Base-by-base conservation (phyloP, 306 rosid species). In the Hippophae rhamnoides region DNA sequence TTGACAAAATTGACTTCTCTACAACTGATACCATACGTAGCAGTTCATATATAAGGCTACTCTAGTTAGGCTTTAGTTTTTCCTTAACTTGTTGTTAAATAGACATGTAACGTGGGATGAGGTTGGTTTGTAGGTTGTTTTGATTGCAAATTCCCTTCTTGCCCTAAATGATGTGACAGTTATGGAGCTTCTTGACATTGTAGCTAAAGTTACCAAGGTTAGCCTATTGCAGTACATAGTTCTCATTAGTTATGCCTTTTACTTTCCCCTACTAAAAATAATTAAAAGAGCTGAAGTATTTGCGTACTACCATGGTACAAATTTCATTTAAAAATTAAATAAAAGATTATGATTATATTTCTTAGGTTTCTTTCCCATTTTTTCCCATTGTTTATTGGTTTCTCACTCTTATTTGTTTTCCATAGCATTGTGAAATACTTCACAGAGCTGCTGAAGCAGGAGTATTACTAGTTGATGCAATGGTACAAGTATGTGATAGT, bases 131-230 rank as follows among this genome's bases (percentile, higher is more conserved):
- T 81, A 93, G 97, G 99, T 93, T 68, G 99, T 88, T 74, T 82
- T 93, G 72, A 94, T 93, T 63, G 97, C 90, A 52, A 93, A 93
- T 78, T 88, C 97, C 11, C 95, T 86, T 47, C 97, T 97, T 42
- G 99, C 99, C 53, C 73, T 93, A 65, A 93, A 93, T 55, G 99
- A 93, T 69, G 82, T 86, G 43, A 93, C 99, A 58, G 99, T 97
- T 18, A 82, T 82, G 88, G 99, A 93, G 82, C 82, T 88, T 80
- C 99, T 97, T 60, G 99, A 82, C 40, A 88, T 93, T 63, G 86
- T 88, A 63, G 97, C 95, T 45, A 97, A 88, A 77, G 97, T 97
- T 61, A 97, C 99, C 68, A 93, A 93, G 97, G 99, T 93, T 60
- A 62, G 68, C 76, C 55, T 60, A 55, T 44, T 62, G 71, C 64